Evolutionary conservation across 1,284 basidiomycete species (phyloP).

Genomic region (Ceratobasidium sp.): DNA sequence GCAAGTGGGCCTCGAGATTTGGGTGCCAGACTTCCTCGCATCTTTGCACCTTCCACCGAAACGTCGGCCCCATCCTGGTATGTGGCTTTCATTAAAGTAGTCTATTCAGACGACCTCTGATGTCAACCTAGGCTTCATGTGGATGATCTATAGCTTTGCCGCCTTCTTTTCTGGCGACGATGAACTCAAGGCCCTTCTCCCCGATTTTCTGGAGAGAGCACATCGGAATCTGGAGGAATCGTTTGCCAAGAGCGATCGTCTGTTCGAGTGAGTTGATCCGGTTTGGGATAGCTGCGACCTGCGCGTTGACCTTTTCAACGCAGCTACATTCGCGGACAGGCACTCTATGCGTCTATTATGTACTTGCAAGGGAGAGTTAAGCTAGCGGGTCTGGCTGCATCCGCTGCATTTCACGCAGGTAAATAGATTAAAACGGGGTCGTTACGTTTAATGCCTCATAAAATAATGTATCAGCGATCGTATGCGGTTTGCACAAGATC

Average conservation of each 20-base stretch:
- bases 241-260: slow-evolving; percentile 5
- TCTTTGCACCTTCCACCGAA: slow-evolving; percentile 18
- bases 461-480: slow-evolving; percentile 4
- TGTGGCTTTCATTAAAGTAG: neutral
- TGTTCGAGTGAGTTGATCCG: slow-evolving; percentile 12
- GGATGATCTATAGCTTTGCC: slow-evolving; percentile 35
- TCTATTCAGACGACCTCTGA: neutral
- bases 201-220: slow-evolving; percentile 26
- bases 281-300: neutral
- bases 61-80: slow-evolving; percentile 31
- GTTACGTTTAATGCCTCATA: neutral
- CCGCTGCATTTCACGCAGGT: slow-evolving; percentile 24
- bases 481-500: slow-evolving; percentile 33
- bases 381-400: neutral
- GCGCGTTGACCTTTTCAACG: neutral
- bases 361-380: slow-evolving; percentile 22
- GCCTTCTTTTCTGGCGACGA: slow-evolving; percentile 24
- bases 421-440: neutral
- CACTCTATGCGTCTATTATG: slow-evolving; percentile 11
- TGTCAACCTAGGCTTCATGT: slow-evolving; percentile 18
- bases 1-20: slow-evolving; percentile 27
- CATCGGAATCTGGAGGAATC: slow-evolving; percentile 1
- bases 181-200: slow-evolving; percentile 16
- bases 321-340: slow-evolving; percentile 25
- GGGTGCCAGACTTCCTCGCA: slow-evolving; percentile 35